These are phyloP conservation scores for Cryptococcus wingfieldii DNA, from an alignment of 1,284 basidiomycete genomes.

Conservation along the genomic window DNA sequence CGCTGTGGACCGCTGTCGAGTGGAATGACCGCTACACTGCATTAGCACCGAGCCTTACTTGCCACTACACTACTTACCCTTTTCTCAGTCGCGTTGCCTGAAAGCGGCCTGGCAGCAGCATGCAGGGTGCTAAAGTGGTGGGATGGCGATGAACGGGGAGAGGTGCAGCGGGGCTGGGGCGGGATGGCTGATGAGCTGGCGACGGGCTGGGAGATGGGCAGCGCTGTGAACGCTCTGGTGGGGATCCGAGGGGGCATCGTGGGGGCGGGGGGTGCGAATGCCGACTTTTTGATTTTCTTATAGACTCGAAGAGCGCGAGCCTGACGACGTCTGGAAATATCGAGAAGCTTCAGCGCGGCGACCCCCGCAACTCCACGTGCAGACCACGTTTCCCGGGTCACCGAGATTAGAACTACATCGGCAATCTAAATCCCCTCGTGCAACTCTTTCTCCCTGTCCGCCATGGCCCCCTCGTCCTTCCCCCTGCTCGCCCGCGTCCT, in stretches of 20 bases:
- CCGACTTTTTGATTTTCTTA: no score
- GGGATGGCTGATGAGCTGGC: slow-evolving; percentile 30
- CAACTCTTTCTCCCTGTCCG: background rate
- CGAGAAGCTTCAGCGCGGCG: slow-evolving; percentile 1
- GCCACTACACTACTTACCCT: background rate
- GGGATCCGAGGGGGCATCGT: slow-evolving; percentile 37
- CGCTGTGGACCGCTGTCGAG: slow-evolving; percentile 57
- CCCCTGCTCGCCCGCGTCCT: slow-evolving; percentile 21
- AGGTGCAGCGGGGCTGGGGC: slow-evolving; percentile 12
- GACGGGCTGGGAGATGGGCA: slow-evolving; percentile 23
- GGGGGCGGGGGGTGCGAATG: no score
- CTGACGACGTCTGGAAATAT: slow-evolving; percentile 7
- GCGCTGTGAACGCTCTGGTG: slow-evolving; percentile 25
- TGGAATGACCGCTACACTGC: slow-evolving; percentile 66
- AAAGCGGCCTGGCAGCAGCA: background rate
- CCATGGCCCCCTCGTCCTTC: slow-evolving; percentile 1
- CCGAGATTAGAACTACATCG: background rate
- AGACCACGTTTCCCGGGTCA: background rate
- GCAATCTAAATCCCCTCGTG: no score
- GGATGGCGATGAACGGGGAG: slow-evolving; percentile 1
- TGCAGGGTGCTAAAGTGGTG: slow-evolving; percentile 5
- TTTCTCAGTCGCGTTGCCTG: background rate
- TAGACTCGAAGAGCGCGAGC: no score
- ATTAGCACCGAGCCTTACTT: background rate
- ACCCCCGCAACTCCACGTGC: background rate